Evolutionary conservation across 2,329 filamentous ascomycete genomes (phyloP), one percentile per base, ranked within the genome.

Genomic region (Trichoderma afroharzianum): DNA sequence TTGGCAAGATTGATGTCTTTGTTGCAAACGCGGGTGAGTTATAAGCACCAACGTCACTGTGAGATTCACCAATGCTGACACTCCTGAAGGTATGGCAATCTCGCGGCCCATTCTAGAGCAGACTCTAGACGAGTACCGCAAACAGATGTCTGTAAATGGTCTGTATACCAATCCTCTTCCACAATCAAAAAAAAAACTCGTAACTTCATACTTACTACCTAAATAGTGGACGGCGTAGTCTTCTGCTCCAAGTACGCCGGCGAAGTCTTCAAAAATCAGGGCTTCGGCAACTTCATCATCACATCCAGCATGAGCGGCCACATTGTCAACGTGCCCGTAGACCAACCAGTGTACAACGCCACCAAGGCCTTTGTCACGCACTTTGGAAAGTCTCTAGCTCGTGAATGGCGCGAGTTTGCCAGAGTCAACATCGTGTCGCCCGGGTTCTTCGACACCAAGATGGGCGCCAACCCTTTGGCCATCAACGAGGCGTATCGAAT

Each of bases 101-200:
- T 68, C 64, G 7, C 36, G 39, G 6, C 64, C 64, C 18, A 68
- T 68, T 32, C 18, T 68, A 58, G 64, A 68, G 18, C 64, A 68
- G 26, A 68, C 64, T 3, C 2, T 68, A 11, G 64, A 68, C 5
- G 64, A 68, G 15, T 68, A 68, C 9, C 64, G 39, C 8, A 67
- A 67, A 3, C 63, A 67, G n/a, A 67, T 67, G 64, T 68, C 64
- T 24, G 64, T 68, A 6, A 68, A 68, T 43, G 64, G 53, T 68
- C 28, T 39, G 64, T 30, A 58, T 30, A n/a, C 62, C 12, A 8
- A 9, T 24, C 28, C 6, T 24, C 28, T 32, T 8, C 4, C 11
- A 14, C 8, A 21, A 2, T 15, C 18, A 7, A 15, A 18, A 7
- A 15, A 18, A 18, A 6, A 14, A 14, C 6, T 15, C 3, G n/a